Evolutionary conservation across 129 eudicot genomes (phyloP).

Genomic region (Rutidosis leptorrhynchoides): DNA sequence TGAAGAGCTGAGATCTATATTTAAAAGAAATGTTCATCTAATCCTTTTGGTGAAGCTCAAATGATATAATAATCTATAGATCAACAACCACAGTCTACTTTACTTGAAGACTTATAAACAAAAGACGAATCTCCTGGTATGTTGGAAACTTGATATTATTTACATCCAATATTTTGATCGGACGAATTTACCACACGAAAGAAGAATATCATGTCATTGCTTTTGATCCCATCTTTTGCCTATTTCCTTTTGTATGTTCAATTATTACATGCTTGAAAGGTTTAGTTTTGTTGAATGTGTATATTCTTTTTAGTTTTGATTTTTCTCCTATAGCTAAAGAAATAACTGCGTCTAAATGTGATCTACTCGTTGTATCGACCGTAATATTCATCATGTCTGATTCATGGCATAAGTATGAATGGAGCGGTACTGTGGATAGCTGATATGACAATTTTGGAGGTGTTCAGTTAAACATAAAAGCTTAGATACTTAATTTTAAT

Average conservation of each 20-base stretch:
- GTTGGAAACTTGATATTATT: not conserved
- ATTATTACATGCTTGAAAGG: slow-evolving; percentile 1
- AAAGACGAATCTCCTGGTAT: slow-evolving; percentile 5
- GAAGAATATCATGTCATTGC: not conserved
- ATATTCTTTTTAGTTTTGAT: not conserved
- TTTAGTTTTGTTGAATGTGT: slow-evolving; percentile 24
- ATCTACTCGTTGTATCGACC: not conserved
- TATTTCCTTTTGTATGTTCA: slow-evolving; percentile 21
- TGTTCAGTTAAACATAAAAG: too few relatives aligned
- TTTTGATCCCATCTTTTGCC: not conserved
- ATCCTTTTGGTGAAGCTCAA: slow-evolving; percentile 68
- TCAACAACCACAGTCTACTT: too few relatives aligned
- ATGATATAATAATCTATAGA: slow-evolving; percentile 27
- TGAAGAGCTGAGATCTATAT: slow-evolving; percentile 77
- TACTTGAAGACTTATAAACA: slow-evolving; percentile 5
- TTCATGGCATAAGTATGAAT: not conserved
- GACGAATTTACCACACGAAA: slow-evolving; percentile 4
- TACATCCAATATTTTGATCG: slow-evolving; percentile 7
- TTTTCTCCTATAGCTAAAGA: slow-evolving; percentile 10
- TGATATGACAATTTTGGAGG: not conserved
- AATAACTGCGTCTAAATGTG: not conserved
- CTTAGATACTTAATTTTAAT: not conserved
- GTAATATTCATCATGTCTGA: too few relatives aligned
- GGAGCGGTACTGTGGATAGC: not conserved
- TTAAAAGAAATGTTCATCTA: slow-evolving; percentile 76